phyloP scores from a whole-genome alignment of 257 asterid genomes.

The Nicotiana benthamiana region DNA sequence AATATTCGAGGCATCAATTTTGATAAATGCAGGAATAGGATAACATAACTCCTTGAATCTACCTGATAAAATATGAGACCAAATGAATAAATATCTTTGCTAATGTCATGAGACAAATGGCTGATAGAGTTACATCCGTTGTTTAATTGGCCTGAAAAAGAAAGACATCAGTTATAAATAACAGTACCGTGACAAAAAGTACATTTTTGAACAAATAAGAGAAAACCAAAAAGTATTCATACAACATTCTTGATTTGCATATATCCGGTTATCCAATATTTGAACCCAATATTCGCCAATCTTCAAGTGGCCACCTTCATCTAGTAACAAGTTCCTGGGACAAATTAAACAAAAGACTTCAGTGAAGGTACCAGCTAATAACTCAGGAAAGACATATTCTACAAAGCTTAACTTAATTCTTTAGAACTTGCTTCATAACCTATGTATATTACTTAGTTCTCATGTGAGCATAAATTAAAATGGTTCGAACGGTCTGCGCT shows the following conservation, averaged over 20 bases:
- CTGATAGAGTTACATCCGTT: not conserved
- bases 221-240: constrained; percentile 1
- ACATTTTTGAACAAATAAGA: not conserved
- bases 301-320: constrained; percentile 56
- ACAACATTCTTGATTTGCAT: constrained; percentile 38
- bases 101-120: constrained; percentile 21
- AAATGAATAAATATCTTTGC: constrained; percentile 41
- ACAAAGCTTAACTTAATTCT: not conserved
- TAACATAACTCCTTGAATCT: not conserved
- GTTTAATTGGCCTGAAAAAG: constrained; percentile 16
- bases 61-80: constrained; percentile 48
- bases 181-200: not conserved
- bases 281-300: constrained; percentile 59
- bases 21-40: not conserved
- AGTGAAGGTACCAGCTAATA: not conserved
- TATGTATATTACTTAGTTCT: not conserved
- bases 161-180: not conserved
- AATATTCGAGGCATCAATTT: not conserved
- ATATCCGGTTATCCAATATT: constrained; percentile 46
- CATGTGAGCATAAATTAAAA: not conserved
- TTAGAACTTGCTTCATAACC: not conserved
- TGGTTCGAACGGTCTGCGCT: no score
- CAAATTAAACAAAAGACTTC: not conserved
- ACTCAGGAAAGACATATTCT: not conserved
- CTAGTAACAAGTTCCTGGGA: constrained; percentile 51